Base-by-base conservation (phyloP, 2,329 filamentous ascomycete genomes). In the Epichloe amarillans region DNA sequence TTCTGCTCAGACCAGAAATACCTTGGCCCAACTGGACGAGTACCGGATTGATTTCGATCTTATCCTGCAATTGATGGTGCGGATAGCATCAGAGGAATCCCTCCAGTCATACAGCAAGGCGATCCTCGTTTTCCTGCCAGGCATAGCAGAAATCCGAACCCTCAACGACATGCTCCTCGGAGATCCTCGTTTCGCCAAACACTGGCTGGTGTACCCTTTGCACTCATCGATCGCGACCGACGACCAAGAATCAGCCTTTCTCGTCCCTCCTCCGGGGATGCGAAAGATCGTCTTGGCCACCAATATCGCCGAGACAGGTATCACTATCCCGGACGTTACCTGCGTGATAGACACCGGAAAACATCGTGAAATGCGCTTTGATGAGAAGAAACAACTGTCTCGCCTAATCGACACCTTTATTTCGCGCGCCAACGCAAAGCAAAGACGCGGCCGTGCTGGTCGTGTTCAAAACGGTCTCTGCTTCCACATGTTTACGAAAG, bases 301-400 rank as follows among this genome's bases (percentile, higher is more conserved):
- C 14, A 98, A 98, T 62, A 98, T 98, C 64, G 93, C 93, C 4
- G 93, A 98, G 66, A 98, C 93, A 0, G 93, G 93, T 71, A 95
- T 98, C 62, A 98, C 93, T 0, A 98, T 98, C 57, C 93, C 93
- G 1, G 93, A 98, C 63, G 88, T 98, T 33, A 97, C 93, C 0
- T 95, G 90, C 59, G 93, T 98, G 44, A 86, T 98, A 52, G 93
- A 98, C 65, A 90, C 89, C 0, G 93, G 93, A 51, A 97, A 95
- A 66, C 91, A 97, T 67, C 89, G 94, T 57, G 91, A 95, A 66
- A 96, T 96, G 91, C 77, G 91, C 30, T 97, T 95, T 60, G 91
- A 98, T 62, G 93, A 98, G 69, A 81, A 87, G 50, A 79, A 89
- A 51, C 93, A 98, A 62, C 74, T 98, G 36, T 97, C 91, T 1